phyloP scores from a whole-genome alignment of 1,284 basidiomycete genomes.

The Chiua sp. region DNA sequence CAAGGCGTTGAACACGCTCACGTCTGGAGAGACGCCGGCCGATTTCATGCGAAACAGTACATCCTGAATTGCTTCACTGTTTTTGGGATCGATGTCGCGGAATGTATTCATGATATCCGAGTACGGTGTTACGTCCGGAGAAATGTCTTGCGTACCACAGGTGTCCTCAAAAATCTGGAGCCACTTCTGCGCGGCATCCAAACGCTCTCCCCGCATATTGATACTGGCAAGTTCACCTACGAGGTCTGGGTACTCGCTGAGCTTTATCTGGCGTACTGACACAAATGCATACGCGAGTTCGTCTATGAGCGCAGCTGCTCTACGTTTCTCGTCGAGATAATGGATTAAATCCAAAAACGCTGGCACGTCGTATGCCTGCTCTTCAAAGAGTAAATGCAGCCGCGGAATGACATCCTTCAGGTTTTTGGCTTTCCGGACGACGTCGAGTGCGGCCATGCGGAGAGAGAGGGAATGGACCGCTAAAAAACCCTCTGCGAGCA shows the following conservation, averaged over 20 bases:
- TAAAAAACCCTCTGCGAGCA: constrained; percentile 46
- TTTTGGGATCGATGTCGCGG: constrained; percentile 34
- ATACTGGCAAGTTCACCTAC: constrained; percentile 44
- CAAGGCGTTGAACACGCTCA: constrained; percentile 52
- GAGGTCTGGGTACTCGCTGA: constrained; percentile 40
- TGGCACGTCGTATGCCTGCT: constrained; percentile 43
- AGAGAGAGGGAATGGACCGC: constrained; percentile 44
- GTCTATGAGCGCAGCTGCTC: constrained; percentile 37
- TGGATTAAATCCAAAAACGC: constrained; percentile 46
- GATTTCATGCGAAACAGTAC: constrained; percentile 47
- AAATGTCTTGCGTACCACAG: constrained; percentile 20
- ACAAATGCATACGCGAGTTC: constrained; percentile 44
- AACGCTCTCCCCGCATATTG: constrained; percentile 40
- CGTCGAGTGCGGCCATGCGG: constrained; percentile 44
- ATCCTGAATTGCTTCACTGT: constrained; percentile 38
- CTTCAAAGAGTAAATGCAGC: constrained; percentile 35
- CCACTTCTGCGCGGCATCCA: constrained; percentile 42
- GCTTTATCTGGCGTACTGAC: constrained; percentile 36
- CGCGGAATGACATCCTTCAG: constrained; percentile 28
- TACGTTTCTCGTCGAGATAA: constrained; percentile 35
- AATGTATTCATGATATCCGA: constrained; percentile 46
- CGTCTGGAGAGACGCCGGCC: constrained; percentile 43
- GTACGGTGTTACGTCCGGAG: constrained; percentile 37
- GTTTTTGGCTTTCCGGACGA: constrained; percentile 17
- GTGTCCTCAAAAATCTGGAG: constrained; percentile 34